Evolutionary conservation across 2,329 filamentous ascomycete genomes (phyloP), one percentile per base, ranked within the genome.

Genomic region (Monosporascus sp.): DNA sequence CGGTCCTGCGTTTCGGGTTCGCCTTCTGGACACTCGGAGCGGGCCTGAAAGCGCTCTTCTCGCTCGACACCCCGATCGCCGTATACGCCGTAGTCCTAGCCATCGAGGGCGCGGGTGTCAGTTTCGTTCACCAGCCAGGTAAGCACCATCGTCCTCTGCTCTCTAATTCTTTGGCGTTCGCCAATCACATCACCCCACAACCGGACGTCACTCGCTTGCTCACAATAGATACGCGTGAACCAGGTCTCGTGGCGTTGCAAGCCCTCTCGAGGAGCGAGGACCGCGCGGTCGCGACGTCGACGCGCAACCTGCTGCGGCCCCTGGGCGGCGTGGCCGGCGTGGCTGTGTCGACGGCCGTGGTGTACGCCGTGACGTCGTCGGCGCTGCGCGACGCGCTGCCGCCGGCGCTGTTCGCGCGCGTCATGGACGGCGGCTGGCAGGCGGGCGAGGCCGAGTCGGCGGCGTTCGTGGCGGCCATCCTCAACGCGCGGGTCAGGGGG

Each of bases 91-190:
- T 60, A 18, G 55, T 58, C 2, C 41, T 65, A 11, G 44, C 57
- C 20, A 64, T 68, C 18, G 63, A 68, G 54, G 65, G 64, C 1
- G 44, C 53, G 4, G 65, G 65, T 3, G 56, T 66, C n/a, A 63
- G 64, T 8, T 63, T 58, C 20, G 57, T 63, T n/a, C 58, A 61
- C 37, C 64, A 67, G 28, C 64, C 61, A 47, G 57, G 61, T 61
- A 44, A 55, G 51, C 48, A 37, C 11, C 22, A 22, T 3, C 3
- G 11, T 18, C 7, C 35, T 26, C 8, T 11, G 5, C 17, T 17
- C 28, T 14, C 17, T 11, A 41, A 17, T 7, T 15, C 26, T 15
- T 26, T n/a, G n/a, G 28, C 11, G 20, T 45, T 4, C 43, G 4
- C 8, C 18, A 7, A 37, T n/a, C 14, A 11, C 18, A n/a, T 26